A percentile compares a stretch with the other conserved stretches of the same genome.
These are phyloP conservation scores for Yamadazyma aaseri DNA, from an alignment of 1,139 yeast genomes.

Conservation along the genomic window DNA sequence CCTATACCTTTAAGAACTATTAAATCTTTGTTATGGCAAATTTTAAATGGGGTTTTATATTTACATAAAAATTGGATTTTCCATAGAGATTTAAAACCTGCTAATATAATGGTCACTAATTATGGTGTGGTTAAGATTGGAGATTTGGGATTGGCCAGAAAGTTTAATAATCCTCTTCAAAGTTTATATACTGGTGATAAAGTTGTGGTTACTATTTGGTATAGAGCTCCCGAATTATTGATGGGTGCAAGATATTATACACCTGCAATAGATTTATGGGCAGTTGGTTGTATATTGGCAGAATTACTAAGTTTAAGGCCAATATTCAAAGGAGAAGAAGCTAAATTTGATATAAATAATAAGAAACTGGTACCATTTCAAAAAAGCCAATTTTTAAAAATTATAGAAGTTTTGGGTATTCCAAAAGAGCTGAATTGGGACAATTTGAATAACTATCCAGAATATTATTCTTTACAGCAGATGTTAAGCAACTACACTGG, in stretches of 20 bases:
- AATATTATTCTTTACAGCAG: conserved; percentile 60
- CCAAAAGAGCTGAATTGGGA: conserved; percentile 82
- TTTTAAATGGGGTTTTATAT: conserved; percentile 85
- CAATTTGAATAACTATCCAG: conserved; percentile 76
- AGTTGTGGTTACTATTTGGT: conserved; percentile 98
- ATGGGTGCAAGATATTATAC: conserved; percentile 93
- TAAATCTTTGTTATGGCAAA: conserved; percentile 88
- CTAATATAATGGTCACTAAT: conserved; percentile 92
- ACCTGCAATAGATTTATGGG: conserved; percentile 95
- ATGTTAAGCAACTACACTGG: conserved; percentile 44
- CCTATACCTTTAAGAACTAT: conserved; percentile 76
- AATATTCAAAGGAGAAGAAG: conserved; percentile 95
- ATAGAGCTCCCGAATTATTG: conserved; percentile 90
- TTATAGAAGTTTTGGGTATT: conserved; percentile 85
- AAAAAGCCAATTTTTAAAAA: conserved; percentile 85
- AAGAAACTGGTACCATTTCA: conserved; percentile 93
- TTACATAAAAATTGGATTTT: conserved; percentile 94
- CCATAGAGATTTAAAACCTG: conserved; percentile 95
- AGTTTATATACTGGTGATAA: conserved; percentile 91
- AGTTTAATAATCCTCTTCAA: conserved; percentile 86
- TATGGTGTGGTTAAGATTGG: conserved; percentile 93
- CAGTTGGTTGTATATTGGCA: conserved; percentile 94
- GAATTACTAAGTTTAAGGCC: conserved; percentile 88
- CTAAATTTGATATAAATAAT: conserved; percentile 77
- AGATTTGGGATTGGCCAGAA: conserved; percentile 90